These are phyloP conservation scores for Magnolia kwangsiensis DNA, from an alignment of 164 flowering plant genomes.

Conservation along the genomic window DNA sequence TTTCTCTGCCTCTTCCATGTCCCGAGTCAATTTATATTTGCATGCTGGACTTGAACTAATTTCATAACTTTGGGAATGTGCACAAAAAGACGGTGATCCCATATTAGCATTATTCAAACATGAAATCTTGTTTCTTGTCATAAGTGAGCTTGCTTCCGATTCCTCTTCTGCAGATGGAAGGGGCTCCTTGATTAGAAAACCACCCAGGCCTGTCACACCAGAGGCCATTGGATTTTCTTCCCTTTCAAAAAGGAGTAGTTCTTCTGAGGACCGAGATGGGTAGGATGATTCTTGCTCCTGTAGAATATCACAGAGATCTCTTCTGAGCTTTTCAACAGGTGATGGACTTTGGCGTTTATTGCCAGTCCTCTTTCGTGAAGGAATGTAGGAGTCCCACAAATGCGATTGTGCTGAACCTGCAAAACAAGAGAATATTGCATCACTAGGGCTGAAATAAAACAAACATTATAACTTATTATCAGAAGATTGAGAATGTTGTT, in stretches of 20 bases:
- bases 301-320: conserved; percentile 18
- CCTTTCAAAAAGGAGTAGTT: conserved; percentile 16
- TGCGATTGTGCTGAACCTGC: conserved; percentile 13
- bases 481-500: too few relatives aligned
- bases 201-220: conserved; percentile 17
- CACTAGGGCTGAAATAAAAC: background rate
- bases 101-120: background rate
- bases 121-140: background rate
- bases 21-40: background rate
- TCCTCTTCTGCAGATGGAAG: conserved; percentile 7
- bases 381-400: conserved; percentile 16
- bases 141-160: conserved; percentile 11
- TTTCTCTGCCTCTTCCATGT: background rate
- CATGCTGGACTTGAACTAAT: background rate
- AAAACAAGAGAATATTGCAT: background rate
- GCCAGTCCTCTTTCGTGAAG: conserved; percentile 20
- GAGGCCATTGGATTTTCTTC: conserved; percentile 9
- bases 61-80: conserved; percentile 1
- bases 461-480: too few relatives aligned
- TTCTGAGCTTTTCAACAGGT: conserved; percentile 24
- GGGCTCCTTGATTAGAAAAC: conserved; percentile 19
- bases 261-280: conserved; percentile 16
- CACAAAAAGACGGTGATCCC: background rate
- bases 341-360: conserved; percentile 9
- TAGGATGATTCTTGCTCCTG: conserved; percentile 13